Conservation (phyloP, 2,329 filamentous ascomycete genomes). For the Conoideocrella luteorostrata region DNA sequence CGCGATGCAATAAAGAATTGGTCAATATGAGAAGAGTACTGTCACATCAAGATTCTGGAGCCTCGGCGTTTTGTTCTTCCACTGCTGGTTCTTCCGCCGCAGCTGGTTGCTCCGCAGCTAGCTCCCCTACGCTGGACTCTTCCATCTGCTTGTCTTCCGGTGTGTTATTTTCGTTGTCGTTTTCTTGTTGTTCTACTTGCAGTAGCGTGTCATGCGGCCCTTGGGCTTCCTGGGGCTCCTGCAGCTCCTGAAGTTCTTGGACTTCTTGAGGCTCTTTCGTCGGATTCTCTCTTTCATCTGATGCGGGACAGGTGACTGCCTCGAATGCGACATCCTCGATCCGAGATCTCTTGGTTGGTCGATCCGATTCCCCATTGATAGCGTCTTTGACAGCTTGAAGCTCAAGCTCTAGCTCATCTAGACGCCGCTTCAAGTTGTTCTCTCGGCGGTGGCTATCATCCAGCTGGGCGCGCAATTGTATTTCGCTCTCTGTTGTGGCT, state of each 20-base stretch:
- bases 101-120: background rate
- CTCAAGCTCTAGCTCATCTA: slow-evolving; percentile 71
- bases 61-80: background rate
- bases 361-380: slow-evolving; percentile 10
- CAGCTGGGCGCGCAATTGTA: slow-evolving; percentile 53
- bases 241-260: slow-evolving; percentile 1
- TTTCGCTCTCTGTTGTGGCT: slow-evolving; percentile 31
- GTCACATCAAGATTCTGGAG: background rate
- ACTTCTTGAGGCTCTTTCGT: slow-evolving; percentile 18
- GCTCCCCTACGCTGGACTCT: background rate
- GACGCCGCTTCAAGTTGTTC: slow-evolving; percentile 71
- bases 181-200: background rate
- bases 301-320: background rate
- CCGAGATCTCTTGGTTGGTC: slow-evolving; percentile 12
- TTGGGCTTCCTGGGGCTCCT: background rate
- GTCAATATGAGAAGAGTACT: too few species aligned
- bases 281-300: slow-evolving; percentile 10
- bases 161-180: background rate
- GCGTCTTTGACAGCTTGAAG: slow-evolving; percentile 27
- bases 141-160: slow-evolving; percentile 1
- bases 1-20: too few species aligned
- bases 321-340: slow-evolving; percentile 3
- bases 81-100: background rate
- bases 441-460: slow-evolving; percentile 75
- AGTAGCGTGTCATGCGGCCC: slow-evolving; percentile 4